A percentile compares a stretch with the other conserved stretches of the same genome.
These are phyloP conservation scores for Ophiostoma montium DNA, from an alignment of 2,329 filamentous ascomycete species.

Conservation along the genomic window DNA sequence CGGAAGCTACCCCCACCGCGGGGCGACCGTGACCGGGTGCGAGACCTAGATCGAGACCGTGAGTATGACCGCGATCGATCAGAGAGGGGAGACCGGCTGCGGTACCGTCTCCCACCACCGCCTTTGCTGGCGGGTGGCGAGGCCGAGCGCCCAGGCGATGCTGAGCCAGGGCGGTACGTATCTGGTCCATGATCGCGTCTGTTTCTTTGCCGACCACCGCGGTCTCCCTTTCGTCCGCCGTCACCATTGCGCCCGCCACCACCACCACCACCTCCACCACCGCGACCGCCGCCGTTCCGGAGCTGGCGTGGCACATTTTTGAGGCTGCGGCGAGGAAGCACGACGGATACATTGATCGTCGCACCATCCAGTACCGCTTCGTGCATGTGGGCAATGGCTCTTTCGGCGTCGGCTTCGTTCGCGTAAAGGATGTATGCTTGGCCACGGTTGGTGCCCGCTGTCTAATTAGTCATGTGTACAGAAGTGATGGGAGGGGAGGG, in stretches of 20 bases:
- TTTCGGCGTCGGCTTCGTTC: conserved; percentile 64
- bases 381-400: conserved; percentile 92
- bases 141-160: conserved; percentile 32
- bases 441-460: conserved; percentile 50
- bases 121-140: conserved; percentile 14
- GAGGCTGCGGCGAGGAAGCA: conserved; percentile 70
- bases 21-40: conserved; percentile 2
- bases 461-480: background rate
- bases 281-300: conserved; percentile 27
- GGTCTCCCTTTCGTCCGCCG: conserved; percentile 8
- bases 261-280: conserved; percentile 11
- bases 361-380: conserved; percentile 86
- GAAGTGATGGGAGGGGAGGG: background rate
- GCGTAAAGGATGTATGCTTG: conserved; percentile 85
- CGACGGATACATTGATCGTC: conserved; percentile 74
- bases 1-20: background rate
- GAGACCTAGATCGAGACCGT: conserved; percentile 2
- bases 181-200: conserved; percentile 12
- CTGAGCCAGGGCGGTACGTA: conserved; percentile 44
- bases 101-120: conserved; percentile 24
- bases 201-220: background rate
- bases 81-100: conserved; percentile 31
- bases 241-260: conserved; percentile 12
- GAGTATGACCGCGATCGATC: conserved; percentile 19
- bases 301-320: conserved; percentile 57